Conservation (phyloP, 345 rosid genomes). For the Lepidium aucheri region DNA sequence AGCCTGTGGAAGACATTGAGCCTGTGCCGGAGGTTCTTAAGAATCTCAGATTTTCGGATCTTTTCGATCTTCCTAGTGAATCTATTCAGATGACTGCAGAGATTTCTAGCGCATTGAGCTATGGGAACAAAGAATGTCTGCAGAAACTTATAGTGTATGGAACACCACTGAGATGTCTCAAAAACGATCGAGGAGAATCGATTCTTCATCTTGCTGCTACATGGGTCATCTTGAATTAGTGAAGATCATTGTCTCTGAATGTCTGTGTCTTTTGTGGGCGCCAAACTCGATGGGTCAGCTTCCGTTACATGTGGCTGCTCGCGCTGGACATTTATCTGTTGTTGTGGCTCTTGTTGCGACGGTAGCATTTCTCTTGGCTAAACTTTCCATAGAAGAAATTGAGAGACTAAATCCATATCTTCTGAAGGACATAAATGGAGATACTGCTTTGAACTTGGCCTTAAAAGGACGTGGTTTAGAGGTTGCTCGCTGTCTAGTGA, state of each 20-base stretch:
- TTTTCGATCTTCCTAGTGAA: background rate
- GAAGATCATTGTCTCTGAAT: background rate
- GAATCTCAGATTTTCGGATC: background rate
- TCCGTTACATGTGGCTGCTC: constrained; percentile 19
- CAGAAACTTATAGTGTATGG: background rate
- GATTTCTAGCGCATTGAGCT: background rate
- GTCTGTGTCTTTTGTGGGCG: background rate
- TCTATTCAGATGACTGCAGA: background rate
- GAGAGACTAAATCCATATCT: background rate
- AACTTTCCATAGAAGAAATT: background rate
- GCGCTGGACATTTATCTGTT: background rate
- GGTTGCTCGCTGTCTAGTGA: background rate
- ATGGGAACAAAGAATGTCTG: background rate
- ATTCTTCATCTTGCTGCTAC: constrained; percentile 9
- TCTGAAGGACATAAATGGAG: background rate
- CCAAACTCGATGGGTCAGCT: background rate
- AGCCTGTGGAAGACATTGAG: background rate
- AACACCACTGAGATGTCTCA: background rate
- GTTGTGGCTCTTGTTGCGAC: background rate
- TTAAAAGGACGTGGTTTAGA: background rate
- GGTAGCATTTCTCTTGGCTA: background rate
- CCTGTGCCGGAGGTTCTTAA: background rate
- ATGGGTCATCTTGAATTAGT: background rate
- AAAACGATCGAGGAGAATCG: background rate
- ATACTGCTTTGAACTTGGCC: constrained; percentile 25